Base-by-base conservation (phyloP, 2,329 filamentous ascomycete genomes). In the Exserohilum rostratum region DNA sequence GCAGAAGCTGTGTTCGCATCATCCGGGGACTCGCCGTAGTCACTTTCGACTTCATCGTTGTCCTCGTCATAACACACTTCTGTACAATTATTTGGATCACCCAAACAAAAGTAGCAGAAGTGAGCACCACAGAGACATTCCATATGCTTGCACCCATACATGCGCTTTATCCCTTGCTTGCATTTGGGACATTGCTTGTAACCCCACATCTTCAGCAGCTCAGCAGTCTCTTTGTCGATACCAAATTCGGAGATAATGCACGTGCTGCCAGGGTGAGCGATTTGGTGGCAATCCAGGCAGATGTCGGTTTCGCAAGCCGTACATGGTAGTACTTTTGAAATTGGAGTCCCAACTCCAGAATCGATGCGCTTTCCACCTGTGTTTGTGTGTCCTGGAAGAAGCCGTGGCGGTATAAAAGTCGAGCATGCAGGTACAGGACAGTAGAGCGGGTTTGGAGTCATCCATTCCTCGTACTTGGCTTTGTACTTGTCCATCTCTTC, bases 111-210 rank as follows among this genome's bases (percentile, higher is more conserved):
- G 74, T 78, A 84, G 65, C 82, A 84, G 66, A 78, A 83, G 46
- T 81, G 76, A 7, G 78, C 78, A 11, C 80, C 80, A 50, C 82
- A 83, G 12, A 71, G 67, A 52, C 81, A 83, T 47, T 74, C 66
- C 60, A 83, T 78, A 45, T 82, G 78, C 30, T 66, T 64, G 60
- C 81, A 84, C 6, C 81, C 82, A 53, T 62, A 79, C 76, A 82
- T 80, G 48, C 76, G 75, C 57, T 76, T 74, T 13, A 83, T 67
- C 7, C 77, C 81, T n/a, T 77, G 71, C 1, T 74, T 71, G 55
- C 81, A 83, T 49, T 78, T 78, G 0, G 81, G 81, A 50, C 82
- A 84, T 7, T 74, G 71, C 63, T 82, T 83, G 64, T 81, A 79
- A 3, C 78, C 77, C 70, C 76, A 81, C 37, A 66, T 69, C 43